Percentiles rank a stretch among this genome's conserved stretches.
Evolutionary conservation across 1,284 basidiomycete species (phyloP).

Genomic region (Takashimella koratensis): DNA sequence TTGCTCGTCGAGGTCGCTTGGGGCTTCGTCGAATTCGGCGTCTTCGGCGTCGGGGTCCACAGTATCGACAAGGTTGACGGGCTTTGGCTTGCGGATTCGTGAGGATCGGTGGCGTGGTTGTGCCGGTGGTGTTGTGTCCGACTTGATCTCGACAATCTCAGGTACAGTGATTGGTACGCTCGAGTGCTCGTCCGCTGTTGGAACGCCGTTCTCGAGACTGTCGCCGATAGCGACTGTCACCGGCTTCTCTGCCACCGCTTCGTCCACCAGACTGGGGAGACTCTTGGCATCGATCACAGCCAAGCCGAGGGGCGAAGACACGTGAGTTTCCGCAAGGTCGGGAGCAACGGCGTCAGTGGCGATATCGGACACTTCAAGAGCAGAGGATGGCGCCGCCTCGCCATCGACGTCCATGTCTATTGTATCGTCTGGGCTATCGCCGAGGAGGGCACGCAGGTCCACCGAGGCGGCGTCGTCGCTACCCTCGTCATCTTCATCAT

Average conservation of each 20-base stretch:
- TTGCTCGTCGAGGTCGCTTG: constrained; percentile 32
- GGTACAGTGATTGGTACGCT: not conserved
- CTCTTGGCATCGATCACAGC: not conserved
- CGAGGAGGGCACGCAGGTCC: constrained; percentile 23
- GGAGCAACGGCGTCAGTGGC: no score
- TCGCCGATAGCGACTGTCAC: not conserved
- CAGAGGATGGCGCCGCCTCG: not conserved
- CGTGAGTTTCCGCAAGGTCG: not conserved
- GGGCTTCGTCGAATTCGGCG: constrained; percentile 35
- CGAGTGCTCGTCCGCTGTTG: not conserved
- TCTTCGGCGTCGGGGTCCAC: constrained; percentile 47
- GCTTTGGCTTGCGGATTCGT: constrained; percentile 19
- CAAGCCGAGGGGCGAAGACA: not conserved
- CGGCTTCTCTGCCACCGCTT: not conserved
- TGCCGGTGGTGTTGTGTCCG: not conserved
- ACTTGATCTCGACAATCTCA: not conserved
- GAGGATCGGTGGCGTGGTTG: constrained; percentile 14
- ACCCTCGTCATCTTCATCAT: constrained; percentile 8
- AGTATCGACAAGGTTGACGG: constrained; percentile 13
- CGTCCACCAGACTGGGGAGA: not conserved
- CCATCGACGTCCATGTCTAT: constrained; percentile 17
- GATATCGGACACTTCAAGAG: not conserved
- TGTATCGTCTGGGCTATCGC: constrained; percentile 10
- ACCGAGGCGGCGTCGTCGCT: constrained; percentile 14
- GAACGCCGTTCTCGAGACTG: not conserved